Conservation (phyloP, 2,329 filamentous ascomycete species). For the Fusarium sp. region DNA sequence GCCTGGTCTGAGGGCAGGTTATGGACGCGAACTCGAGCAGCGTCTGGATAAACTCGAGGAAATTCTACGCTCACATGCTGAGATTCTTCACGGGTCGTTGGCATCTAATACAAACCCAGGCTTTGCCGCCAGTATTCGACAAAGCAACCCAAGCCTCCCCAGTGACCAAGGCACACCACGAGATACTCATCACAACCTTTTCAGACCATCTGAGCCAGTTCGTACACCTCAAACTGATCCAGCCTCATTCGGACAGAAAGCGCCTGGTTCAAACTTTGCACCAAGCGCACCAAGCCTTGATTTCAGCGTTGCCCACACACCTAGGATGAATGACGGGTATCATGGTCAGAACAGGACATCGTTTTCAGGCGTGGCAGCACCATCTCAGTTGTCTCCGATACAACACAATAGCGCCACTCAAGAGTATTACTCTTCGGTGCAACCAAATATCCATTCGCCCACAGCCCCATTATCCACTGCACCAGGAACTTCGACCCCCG, state of each 20-base stretch:
- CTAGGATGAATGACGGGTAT: slow-evolving; percentile 63
- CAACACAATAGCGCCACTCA: slow-evolving; percentile 58
- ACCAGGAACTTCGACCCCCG: slow-evolving; percentile 50
- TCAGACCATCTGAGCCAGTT: slow-evolving; percentile 62
- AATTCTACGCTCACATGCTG: slow-evolving; percentile 72
- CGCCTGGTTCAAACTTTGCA: slow-evolving; percentile 59
- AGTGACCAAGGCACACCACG: slow-evolving; percentile 69
- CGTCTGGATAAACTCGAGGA: slow-evolving; percentile 77
- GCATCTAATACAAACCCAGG: slow-evolving; percentile 49
- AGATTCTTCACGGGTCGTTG: slow-evolving; percentile 71
- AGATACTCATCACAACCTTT: slow-evolving; percentile 58
- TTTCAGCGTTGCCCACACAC: slow-evolving; percentile 61
- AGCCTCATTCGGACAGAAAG: slow-evolving; percentile 70
- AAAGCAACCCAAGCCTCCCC: slow-evolving; percentile 63
- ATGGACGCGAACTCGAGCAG: slow-evolving; percentile 79
- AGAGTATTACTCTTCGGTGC: slow-evolving; percentile 62
- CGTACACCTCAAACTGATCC: slow-evolving; percentile 68
- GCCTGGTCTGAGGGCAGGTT: slow-evolving; percentile 73
- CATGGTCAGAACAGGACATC: slow-evolving; percentile 59
- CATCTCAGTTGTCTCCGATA: slow-evolving; percentile 52
- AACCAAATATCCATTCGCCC: slow-evolving; percentile 66
- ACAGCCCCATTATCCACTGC: slow-evolving; percentile 64
- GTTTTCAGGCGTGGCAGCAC: slow-evolving; percentile 54
- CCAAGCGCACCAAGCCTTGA: slow-evolving; percentile 61
- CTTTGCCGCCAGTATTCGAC: slow-evolving; percentile 57